Evolutionary conservation across 2,329 filamentous ascomycete species (phyloP), one percentile per base, ranked within the genome.

Genomic region (Eutypa lata): DNA sequence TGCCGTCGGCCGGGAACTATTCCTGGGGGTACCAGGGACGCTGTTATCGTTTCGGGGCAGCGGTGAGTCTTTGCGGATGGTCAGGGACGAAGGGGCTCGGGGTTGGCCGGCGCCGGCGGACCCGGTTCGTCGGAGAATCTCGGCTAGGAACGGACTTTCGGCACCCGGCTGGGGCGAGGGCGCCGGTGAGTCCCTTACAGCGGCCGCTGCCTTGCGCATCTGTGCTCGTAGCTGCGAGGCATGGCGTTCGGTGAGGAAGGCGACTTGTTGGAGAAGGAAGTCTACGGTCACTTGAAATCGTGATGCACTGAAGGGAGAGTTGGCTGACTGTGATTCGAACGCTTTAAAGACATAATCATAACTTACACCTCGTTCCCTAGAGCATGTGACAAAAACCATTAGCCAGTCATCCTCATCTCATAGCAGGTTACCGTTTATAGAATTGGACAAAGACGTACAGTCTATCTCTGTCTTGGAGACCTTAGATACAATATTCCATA

Each of bases 161-260:
- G 76, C 69, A 31, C 78, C 76, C 16, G 80, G 82, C 16, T 80
- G 65, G 2, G 85, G 83, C 2, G 84, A 84, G 1, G 81, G 78
- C 1, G 79, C 77, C 18, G 76, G 72, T 3, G 83, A 83, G 52
- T 80, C 80, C 49, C 80, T 78, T 21, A 76, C 78, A 3, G 79
- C 77, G 7, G 79, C 80, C 2, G 81, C 84, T 43, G 87, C 84
- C 66, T 88, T 94, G 56, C 89, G 85, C 76, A 97, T 91, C 73
- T 97, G 91, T 19, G 89, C 91, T 60, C 90, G 85, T 47, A 97
- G 90, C 68, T 97, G 91, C 1, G 90, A 89, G 26, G 95, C 82
- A 73, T 97, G 91, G 49, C 90, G 82, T 68, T 97, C 92, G 66
- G 94, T 96, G 6, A 97, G 82, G 82, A 91, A 96, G 70, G 91